These are phyloP conservation scores for Lathyrus tuberosus DNA, from an alignment of 306 rosid species.

Conservation along the genomic window DNA sequence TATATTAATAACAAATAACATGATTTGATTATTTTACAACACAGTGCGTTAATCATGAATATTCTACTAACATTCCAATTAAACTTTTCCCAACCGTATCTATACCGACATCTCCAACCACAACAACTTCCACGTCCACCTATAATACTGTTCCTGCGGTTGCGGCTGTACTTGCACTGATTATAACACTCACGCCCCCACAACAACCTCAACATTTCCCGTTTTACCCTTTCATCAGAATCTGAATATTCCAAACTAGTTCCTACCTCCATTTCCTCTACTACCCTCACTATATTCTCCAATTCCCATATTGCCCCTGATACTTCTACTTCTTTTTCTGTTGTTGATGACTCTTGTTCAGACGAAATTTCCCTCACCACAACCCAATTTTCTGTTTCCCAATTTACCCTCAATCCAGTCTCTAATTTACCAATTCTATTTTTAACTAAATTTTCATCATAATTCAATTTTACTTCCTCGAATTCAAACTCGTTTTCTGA, in stretches of 20 bases:
- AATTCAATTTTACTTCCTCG: not conserved
- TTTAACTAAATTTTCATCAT: conserved; percentile 19
- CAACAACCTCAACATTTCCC: conserved; percentile 42
- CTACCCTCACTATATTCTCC: conserved; percentile 8
- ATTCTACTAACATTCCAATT: conserved; percentile 14
- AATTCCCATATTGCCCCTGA: conserved; percentile 37
- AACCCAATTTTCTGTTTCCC: conserved; percentile 79
- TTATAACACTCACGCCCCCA: conserved; percentile 12
- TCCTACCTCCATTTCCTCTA: conserved; percentile 31
- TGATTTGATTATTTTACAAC: conserved; percentile 23
- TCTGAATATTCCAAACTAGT: conserved; percentile 45
- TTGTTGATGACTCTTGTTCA: conserved; percentile 22
- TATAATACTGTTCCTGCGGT: conserved; percentile 9
- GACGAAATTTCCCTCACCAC: conserved; percentile 50
- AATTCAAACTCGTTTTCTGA: conserved; percentile 34
- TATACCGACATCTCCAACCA: conserved; percentile 41
- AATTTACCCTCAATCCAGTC: conserved; percentile 49
- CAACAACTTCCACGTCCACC: conserved; percentile 36
- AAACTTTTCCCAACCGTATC: conserved; percentile 28
- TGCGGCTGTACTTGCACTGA: conserved; percentile 3
- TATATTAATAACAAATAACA: conserved; percentile 33
- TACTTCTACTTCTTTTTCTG: not conserved
- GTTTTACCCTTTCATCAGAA: conserved; percentile 29
- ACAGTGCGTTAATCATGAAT: conserved; percentile 31
- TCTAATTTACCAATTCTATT: conserved; percentile 62